Evolutionary conservation across 179 eudicot genomes (phyloP).

Genomic region (Carnegiea gigantea): DNA sequence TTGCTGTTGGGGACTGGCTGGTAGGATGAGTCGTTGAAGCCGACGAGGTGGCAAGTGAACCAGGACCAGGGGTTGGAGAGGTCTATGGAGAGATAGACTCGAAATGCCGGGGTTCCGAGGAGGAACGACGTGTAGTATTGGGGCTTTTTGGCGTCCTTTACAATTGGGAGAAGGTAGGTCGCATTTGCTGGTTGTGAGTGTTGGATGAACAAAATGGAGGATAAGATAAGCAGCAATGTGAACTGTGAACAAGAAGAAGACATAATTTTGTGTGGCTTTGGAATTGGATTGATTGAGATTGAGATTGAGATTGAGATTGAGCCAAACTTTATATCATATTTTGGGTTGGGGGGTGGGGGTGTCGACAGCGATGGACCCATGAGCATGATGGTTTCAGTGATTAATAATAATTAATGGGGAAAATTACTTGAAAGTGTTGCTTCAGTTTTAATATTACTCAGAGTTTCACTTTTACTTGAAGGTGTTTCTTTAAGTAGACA

Average conservation of each 20-base stretch:
- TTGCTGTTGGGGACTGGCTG: constrained; percentile 6
- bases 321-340: too few species aligned
- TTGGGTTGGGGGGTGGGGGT: too few species aligned
- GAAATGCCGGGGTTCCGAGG: constrained; percentile 6
- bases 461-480: too few species aligned
- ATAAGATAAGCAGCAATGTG: neutral
- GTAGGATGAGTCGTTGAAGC: constrained; percentile 5
- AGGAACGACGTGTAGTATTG: constrained; percentile 18
- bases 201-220: neutral
- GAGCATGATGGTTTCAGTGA: too few species aligned
- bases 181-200: neutral
- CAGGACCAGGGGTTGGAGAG: constrained; percentile 19
- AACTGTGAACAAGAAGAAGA: neutral
- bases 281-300: too few species aligned
- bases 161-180: neutral
- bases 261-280: too few species aligned
- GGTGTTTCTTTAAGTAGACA: too few species aligned
- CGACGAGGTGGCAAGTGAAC: constrained; percentile 19
- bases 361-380: too few species aligned
- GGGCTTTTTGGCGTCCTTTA: constrained; percentile 3
- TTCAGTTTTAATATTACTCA: too few species aligned
- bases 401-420: too few species aligned
- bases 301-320: too few species aligned
- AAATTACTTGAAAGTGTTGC: too few species aligned
- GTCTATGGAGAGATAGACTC: constrained; percentile 7